Evolutionary conservation across 441 rosid species (phyloP).

Genomic region (Populus tomentosa): DNA sequence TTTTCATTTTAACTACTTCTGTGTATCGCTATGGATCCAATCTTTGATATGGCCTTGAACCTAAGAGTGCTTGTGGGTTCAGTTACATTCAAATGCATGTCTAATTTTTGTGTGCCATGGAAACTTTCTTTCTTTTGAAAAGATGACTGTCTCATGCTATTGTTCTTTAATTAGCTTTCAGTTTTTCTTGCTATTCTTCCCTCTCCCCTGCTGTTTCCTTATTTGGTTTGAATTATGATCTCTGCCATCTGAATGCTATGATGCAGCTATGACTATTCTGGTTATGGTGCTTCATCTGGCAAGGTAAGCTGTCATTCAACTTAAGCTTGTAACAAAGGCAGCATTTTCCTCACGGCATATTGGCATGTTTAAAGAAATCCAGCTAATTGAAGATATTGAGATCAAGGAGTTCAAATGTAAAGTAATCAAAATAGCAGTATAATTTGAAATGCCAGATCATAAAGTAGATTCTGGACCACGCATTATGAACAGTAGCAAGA

Average conservation of each 20-base stretch:
- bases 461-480: too few species aligned
- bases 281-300: slow-evolving; percentile 95
- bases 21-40: background rate
- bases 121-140: too few species aligned
- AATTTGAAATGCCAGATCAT: too few species aligned
- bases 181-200: background rate
- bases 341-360: too few species aligned
- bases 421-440: too few species aligned
- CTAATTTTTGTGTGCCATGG: background rate
- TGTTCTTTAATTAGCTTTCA: too few species aligned
- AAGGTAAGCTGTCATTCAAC: slow-evolving; percentile 47
- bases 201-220: background rate
- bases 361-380: too few species aligned
- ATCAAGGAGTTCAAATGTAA: too few species aligned
- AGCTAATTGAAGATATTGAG: too few species aligned
- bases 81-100: background rate
- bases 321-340: too few species aligned
- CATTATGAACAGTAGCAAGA: too few species aligned
- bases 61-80: background rate
- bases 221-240: background rate
- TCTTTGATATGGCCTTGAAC: background rate
- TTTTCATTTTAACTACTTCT: background rate
- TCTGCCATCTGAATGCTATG: slow-evolving; percentile 13
- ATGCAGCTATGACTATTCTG: slow-evolving; percentile 95
- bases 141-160: too few species aligned